Evolutionary conservation across 139 green algal species (phyloP).

Genomic region (Closterium sp.): DNA sequence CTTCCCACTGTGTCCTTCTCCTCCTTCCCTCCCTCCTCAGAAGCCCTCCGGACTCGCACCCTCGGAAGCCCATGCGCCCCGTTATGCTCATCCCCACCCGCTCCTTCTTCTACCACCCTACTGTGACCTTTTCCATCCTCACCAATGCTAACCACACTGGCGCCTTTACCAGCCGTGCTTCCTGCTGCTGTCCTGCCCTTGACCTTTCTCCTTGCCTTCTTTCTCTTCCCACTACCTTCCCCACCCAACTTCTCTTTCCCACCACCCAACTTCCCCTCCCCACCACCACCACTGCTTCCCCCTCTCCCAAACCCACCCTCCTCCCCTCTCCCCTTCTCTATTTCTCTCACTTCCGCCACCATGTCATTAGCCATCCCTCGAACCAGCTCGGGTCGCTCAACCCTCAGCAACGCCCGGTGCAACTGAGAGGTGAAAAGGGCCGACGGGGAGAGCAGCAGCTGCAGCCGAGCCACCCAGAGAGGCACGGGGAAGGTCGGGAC

Average conservation of each 20-base stretch:
- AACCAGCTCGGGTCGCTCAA: neutral
- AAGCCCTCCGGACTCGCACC: no score
- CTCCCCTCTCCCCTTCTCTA: neutral
- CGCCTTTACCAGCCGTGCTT: no score
- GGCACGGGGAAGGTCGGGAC: slow-evolving; percentile 24
- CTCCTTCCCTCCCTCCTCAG: no score
- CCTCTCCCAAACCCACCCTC: neutral
- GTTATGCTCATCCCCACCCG: neutral
- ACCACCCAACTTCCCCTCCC: neutral
- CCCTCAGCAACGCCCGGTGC: neutral
- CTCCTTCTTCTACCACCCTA: no score
- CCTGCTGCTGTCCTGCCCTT: neutral
- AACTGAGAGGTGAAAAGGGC: neutral
- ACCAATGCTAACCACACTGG: no score
- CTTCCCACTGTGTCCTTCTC: neutral
- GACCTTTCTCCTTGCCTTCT: neutral
- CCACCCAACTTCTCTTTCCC: neutral
- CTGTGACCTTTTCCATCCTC: no score
- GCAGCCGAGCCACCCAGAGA: slow-evolving; percentile 29
- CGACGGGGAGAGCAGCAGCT: slow-evolving; percentile 34
- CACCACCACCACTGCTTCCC: neutral
- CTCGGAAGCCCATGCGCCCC: neutral
- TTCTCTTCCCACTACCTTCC: neutral
- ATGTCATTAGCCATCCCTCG: neutral
- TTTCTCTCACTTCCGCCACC: neutral